Evolutionary conservation across 2,329 filamentous ascomycete genomes (phyloP).

Genomic region (Pseudopithomyces chartarum): DNA sequence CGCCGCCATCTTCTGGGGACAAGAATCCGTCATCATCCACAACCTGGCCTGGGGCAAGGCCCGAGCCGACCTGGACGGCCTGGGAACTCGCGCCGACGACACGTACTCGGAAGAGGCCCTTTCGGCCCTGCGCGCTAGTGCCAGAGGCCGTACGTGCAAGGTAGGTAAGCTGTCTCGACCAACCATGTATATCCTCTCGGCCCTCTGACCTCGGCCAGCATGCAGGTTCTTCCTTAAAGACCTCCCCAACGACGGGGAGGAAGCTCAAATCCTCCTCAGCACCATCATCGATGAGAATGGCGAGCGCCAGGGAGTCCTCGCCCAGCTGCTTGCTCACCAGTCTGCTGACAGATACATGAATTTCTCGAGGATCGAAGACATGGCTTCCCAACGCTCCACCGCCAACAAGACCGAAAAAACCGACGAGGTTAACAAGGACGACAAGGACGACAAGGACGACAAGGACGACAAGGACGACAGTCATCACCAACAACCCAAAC

Average conservation of each 20-base stretch:
- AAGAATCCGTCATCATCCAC: constrained; percentile 44
- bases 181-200: too few species aligned
- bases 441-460: neutral
- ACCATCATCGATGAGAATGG: constrained; percentile 39
- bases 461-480: constrained; percentile 12
- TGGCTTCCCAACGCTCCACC: constrained; percentile 17
- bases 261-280: constrained; percentile 35
- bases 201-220: constrained; percentile 21
- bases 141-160: constrained; percentile 44
- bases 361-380: constrained; percentile 28
- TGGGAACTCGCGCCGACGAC: constrained; percentile 41
- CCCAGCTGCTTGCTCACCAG: constrained; percentile 33
- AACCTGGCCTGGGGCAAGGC: constrained; percentile 50
- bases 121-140: constrained; percentile 37
- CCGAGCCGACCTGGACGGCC: constrained; percentile 37
- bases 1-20: constrained; percentile 50
- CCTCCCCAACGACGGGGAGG: constrained; percentile 13
- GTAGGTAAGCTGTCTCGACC: constrained; percentile 38
- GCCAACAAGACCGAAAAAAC: too few species aligned
- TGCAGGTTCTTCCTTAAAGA: constrained; percentile 32
- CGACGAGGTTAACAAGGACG: too few species aligned
- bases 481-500: constrained; percentile 12
- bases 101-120: constrained; percentile 41
- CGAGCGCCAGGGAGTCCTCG: constrained; percentile 36
- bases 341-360: constrained; percentile 29